Evolutionary conservation across 257 asterid species (phyloP).

Genomic region (Scutellaria barbata): DNA sequence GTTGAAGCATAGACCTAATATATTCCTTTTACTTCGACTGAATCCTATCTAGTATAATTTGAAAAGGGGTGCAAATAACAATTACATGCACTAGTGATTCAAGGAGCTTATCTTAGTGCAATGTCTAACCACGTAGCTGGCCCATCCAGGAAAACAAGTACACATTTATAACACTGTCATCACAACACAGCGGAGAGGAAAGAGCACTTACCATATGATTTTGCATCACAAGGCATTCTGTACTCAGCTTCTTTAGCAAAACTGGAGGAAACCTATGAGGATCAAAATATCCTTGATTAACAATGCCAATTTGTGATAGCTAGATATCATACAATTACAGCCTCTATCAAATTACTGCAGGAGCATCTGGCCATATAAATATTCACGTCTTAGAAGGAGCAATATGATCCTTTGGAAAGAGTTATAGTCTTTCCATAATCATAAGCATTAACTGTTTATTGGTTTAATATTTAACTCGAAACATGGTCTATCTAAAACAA

Average conservation of each 20-base stretch:
- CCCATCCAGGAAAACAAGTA: slow-evolving; percentile 6
- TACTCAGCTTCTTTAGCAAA: slow-evolving; percentile 65
- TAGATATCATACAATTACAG: background rate
- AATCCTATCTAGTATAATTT: background rate
- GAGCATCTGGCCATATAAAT: background rate
- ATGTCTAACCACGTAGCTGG: background rate
- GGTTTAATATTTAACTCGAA: background rate
- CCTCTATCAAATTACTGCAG: background rate
- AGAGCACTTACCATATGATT: slow-evolving; percentile 59
- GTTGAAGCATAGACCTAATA: background rate
- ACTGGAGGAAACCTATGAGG: slow-evolving; percentile 71
- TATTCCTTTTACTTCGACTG: background rate
- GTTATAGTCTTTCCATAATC: background rate
- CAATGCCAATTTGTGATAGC: slow-evolving; percentile 4
- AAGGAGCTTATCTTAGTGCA: slow-evolving; percentile 6
- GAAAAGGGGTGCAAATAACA: background rate
- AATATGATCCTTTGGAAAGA: background rate
- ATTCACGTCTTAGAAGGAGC: background rate
- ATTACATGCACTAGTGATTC: slow-evolving; percentile 1
- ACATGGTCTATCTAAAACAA: background rate
- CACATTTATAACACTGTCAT: background rate
- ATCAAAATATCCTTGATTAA: slow-evolving; percentile 7
- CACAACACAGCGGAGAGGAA: slow-evolving; percentile 14
- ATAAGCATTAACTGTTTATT: background rate
- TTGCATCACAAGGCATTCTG: slow-evolving; percentile 79